These are phyloP conservation scores for Ceratobasidium sp. DNA, from an alignment of 1,284 basidiomycete species.

Conservation along the genomic window DNA sequence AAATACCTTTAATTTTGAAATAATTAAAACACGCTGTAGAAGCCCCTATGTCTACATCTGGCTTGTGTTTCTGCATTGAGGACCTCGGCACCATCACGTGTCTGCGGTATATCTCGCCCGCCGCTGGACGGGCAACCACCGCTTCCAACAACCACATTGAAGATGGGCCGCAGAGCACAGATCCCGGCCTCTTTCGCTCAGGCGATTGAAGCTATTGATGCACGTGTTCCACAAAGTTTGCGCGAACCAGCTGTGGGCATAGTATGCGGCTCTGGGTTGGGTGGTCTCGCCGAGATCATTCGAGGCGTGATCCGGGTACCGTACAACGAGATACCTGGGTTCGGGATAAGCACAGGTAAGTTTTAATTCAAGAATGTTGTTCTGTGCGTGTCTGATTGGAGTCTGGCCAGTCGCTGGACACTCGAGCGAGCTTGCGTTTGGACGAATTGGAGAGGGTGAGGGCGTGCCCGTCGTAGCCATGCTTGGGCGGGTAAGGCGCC, in stretches of 20 bases:
- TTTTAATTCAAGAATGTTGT: conserved; percentile 2
- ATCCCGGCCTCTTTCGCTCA: conserved; percentile 21
- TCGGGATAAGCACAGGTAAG: conserved; percentile 66
- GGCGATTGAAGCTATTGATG: conserved; percentile 37
- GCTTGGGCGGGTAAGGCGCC: conserved; percentile 73
- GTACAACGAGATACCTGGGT: conserved; percentile 41
- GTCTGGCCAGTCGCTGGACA: conserved; percentile 69
- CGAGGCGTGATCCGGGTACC: conserved; percentile 31
- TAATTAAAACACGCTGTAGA: too few species aligned
- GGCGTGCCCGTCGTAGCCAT: conserved; percentile 80
- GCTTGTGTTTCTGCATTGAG: not conserved
- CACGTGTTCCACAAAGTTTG: conserved; percentile 23
- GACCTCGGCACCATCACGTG: not conserved
- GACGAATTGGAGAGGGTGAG: conserved; percentile 64
- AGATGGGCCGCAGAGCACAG: conserved; percentile 13
- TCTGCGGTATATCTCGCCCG: not conserved
- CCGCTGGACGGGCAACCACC: conserved; percentile 15
- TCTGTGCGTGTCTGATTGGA: not conserved
- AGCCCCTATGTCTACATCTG: not conserved
- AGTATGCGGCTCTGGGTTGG: conserved; percentile 43
- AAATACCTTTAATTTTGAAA: too few species aligned
- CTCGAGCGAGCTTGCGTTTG: conserved; percentile 78
- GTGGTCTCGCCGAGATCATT: conserved; percentile 37
- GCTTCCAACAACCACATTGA: not conserved
- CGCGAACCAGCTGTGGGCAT: conserved; percentile 41